Percentiles rank a stretch among this genome's conserved stretches.
Conservation (phyloP, 169 alveolate genomes). For the Babesia caballi region DNA sequence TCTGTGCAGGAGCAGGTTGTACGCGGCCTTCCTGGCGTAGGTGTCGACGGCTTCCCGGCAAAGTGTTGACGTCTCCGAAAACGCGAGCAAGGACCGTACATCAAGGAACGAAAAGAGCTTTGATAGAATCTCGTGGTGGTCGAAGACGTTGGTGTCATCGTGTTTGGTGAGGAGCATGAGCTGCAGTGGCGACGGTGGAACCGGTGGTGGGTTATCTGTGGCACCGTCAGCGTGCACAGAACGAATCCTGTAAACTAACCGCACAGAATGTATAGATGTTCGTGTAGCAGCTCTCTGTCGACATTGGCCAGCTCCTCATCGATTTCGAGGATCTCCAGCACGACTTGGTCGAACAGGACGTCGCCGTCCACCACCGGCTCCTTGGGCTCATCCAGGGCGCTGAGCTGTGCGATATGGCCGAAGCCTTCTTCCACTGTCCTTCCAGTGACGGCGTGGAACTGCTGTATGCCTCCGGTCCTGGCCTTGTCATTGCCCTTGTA, state of each 20-base stretch:
- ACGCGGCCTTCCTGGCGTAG: slow-evolving; percentile 64
- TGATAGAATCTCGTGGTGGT: slow-evolving; percentile 49
- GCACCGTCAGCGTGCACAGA: background rate
- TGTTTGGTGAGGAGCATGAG: slow-evolving; percentile 5
- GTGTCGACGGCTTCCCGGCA: slow-evolving; percentile 60
- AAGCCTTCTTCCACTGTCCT: too few species aligned
- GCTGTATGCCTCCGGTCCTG: too few species aligned
- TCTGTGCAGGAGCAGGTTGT: slow-evolving; percentile 64
- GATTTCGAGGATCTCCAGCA: background rate
- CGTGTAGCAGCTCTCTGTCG: slow-evolving; percentile 10
- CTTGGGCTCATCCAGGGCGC: too few species aligned
- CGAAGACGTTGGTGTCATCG: slow-evolving; percentile 6
- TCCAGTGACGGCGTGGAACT: too few species aligned
- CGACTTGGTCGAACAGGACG: background rate
- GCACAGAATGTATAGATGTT: background rate
- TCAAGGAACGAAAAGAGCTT: slow-evolving; percentile 54
- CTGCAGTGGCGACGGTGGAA: slow-evolving; percentile 18
- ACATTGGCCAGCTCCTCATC: slow-evolving; percentile 17
- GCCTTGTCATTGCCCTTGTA: too few species aligned
- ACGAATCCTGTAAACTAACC: background rate
- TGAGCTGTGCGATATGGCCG: too few species aligned
- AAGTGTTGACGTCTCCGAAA: slow-evolving; percentile 66
- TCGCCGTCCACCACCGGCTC: slow-evolving; percentile 6
- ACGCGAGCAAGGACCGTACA: slow-evolving; percentile 53
- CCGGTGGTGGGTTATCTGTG: slow-evolving; percentile 30